Evolutionary conservation across 495 filamentous ascomycete species (phyloP), one percentile per base, ranked within the genome.

Genomic region (Penicillium lividum): DNA sequence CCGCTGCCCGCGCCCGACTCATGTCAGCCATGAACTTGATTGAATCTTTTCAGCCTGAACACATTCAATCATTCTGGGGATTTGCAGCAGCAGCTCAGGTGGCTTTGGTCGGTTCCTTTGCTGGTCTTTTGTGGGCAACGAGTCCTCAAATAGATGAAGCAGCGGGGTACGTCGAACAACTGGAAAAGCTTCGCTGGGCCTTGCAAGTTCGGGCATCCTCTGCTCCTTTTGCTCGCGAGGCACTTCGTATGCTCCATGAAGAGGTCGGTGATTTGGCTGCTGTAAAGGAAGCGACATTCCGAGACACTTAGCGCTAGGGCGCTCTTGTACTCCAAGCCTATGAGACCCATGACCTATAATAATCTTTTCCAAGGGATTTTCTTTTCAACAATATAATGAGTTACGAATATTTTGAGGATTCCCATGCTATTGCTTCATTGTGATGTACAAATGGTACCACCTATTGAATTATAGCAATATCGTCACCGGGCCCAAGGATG

Each of bases 31-130:
- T 92, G 85, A 86, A 88, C 58, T 90, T 92, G 67, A 86, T 92
- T 40, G 89, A 89, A 68, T 79, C 86, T 13, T 80, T 92, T 47
- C 87, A 84, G 31, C 84, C 87, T 4, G 80, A 86, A 29, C 88
- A 92, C 58, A 78, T 90, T 29, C 84, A 85, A 47, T 78, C 86
- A 0, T 92, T 91, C 71, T 92, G 89, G 90, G 57, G 57, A 18
- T 65, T 63, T 29, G 63, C 63, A 13, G 63, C 63, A 0, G 56
- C 60, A 13, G 43, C 52, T 0, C 60, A 63, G 40, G 53, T 60
- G 13, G 56, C 60, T 16, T 44, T 63, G 44, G 33, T 66, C 7
- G 63, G 63, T 13, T 47, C 56, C 15, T 60, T 66, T 49, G 56
- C 57, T 36, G 63, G 63, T 31, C 48, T 65, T 22, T 40, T 65